phyloP scores from a whole-genome alignment of 176 grass and related monocot genomes.

The Phyllostachys edulis region DNA sequence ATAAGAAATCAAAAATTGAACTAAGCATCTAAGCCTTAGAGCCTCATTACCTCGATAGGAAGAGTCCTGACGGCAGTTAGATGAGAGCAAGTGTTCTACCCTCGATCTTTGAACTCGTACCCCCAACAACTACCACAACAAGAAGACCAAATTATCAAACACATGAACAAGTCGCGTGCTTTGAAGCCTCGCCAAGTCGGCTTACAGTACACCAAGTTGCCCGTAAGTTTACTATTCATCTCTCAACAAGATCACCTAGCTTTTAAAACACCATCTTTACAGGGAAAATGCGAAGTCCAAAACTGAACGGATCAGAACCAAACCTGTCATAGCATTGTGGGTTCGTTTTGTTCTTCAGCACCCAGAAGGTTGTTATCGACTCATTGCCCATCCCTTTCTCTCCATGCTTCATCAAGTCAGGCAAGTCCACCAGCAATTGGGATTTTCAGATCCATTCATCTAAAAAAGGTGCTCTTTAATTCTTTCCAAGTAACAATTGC shows the following conservation, averaged over 20 bases:
- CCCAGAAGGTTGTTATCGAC: not conserved
- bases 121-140: too few relatives aligned
- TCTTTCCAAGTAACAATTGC: not conserved
- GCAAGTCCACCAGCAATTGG: not conserved
- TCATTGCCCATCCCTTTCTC: not conserved
- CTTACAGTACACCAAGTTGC: conserved; percentile 5
- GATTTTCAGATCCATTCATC: not conserved
- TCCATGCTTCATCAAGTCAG: not conserved
- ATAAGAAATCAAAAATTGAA: too few relatives aligned
- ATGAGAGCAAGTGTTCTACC: too few relatives aligned
- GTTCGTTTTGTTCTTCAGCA: not conserved
- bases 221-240: not conserved
- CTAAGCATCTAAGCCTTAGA: too few relatives aligned
- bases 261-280: not conserved
- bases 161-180: not conserved
- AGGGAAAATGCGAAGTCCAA: not conserved
- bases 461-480: not conserved
- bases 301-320: not conserved
- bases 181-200: not conserved
- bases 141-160: too few relatives aligned
- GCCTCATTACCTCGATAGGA: too few relatives aligned
- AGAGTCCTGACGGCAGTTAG: too few relatives aligned
- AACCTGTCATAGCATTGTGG: not conserved
- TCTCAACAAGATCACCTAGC: not conserved
- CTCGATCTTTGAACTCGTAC: too few relatives aligned